phyloP scores from a whole-genome alignment of 768 basidiomycete species.

The Suillus sp. region DNA sequence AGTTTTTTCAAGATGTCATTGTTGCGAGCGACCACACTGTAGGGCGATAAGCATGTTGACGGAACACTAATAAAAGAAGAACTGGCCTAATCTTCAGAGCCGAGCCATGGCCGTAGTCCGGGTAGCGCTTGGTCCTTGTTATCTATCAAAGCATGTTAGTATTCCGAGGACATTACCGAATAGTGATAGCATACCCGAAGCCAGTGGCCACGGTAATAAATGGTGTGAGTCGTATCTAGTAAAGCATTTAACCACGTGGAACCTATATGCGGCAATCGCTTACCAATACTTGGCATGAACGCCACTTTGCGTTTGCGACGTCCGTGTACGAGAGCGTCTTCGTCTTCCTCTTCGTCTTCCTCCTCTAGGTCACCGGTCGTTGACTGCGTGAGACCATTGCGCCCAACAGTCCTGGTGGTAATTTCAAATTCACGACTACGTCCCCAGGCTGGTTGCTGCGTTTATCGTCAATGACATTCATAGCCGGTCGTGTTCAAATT shows the following conservation, averaged over 20 bases:
- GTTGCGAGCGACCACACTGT: slow-evolving; percentile 82
- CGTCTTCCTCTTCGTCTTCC: slow-evolving; percentile 68
- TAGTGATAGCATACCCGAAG: slow-evolving; percentile 55
- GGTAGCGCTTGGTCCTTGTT: slow-evolving; percentile 75
- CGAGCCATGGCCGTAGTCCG: slow-evolving; percentile 72
- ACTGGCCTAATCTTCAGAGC: slow-evolving; percentile 79
- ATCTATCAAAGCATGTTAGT: slow-evolving; percentile 49
- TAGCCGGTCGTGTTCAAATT: slow-evolving; percentile 10
- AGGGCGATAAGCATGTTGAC: slow-evolving; percentile 14
- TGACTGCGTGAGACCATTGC: slow-evolving; percentile 62
- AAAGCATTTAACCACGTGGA: slow-evolving; percentile 17
- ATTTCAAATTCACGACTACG: slow-evolving; percentile 89
- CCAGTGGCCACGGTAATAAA: slow-evolving; percentile 90
- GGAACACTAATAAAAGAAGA: slow-evolving; percentile 13
- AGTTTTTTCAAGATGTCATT: slow-evolving; percentile 88
- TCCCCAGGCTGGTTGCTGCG: slow-evolving; percentile 88
- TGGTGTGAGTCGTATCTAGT: slow-evolving; percentile 83
- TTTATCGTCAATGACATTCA: slow-evolving; percentile 20
- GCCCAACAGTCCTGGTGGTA: slow-evolving; percentile 72
- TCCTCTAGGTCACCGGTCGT: slow-evolving; percentile 80
- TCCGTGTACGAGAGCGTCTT: slow-evolving; percentile 62
- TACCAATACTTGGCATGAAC: slow-evolving; percentile 85
- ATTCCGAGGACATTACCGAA: slow-evolving; percentile 21
- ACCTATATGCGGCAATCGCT: slow-evolving; percentile 27
- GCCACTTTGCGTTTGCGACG: slow-evolving; percentile 77